Evolutionary conservation across 2,329 filamentous ascomycete genomes (phyloP), one percentile per base, ranked within the genome.

Genomic region (Achaetomium macrosporum): DNA sequence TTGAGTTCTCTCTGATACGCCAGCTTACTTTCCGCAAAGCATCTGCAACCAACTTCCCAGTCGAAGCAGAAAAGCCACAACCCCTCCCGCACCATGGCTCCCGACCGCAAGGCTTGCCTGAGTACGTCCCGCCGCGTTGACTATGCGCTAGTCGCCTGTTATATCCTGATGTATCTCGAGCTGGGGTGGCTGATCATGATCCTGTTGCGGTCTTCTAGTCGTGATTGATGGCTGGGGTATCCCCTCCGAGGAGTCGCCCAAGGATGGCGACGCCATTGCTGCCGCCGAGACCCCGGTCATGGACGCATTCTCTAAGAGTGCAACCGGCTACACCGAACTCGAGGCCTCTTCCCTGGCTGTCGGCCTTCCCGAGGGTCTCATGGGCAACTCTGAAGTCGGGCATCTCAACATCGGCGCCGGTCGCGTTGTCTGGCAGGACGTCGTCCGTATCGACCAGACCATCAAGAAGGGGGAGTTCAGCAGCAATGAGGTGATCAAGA

Each of bases 181-280:
- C 63, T 81, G 53, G 74, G 72, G 54, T 82, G 77, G 78, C 78
- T 83, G 78, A 81, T 79, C 56, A 70, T 78, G 64, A 68, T 80
- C 67, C 66, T 82, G 47, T 67, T 77, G 62, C 73, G 73, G 61
- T 71, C 69, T 47, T 69, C 68, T 67, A 90, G 87, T 99, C 81
- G 93, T 97, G 74, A 99, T 99, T 78, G 93, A 99, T 76, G 93
- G 93, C 68, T 99, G 93, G 93, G 93, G 93, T 68, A 83, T 97
- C 65, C 82, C 91, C 65, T 83, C 83, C 59, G 85, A 86, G 61
- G 75, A 84, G 54, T 95, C 90, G 53, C 88, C 87, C 65, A 87
- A 88, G 66, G 72, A 95, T 72, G 92, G 93, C 72, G 92, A 99
- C 76, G 93, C 93, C 68, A 97, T 99, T 70, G 85, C 91, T 64